These are phyloP conservation scores for Neofusicoccum laricinum DNA, from an alignment of 2,329 filamentous ascomycete species.

Conservation along the genomic window DNA sequence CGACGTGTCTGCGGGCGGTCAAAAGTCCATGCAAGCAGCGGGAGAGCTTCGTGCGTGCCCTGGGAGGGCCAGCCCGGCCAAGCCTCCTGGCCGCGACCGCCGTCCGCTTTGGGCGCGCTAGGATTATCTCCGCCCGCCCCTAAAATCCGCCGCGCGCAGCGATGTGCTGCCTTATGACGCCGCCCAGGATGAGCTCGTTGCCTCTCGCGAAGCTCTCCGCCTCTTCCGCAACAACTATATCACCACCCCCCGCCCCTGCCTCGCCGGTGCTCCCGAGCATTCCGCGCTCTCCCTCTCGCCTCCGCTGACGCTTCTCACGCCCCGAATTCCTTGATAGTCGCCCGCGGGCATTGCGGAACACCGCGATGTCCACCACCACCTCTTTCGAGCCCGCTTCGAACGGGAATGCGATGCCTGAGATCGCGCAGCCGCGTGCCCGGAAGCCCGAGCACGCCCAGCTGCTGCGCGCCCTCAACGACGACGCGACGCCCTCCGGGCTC, in stretches of 20 bases:
- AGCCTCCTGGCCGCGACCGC: conserved; percentile 7
- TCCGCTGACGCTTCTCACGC: background rate
- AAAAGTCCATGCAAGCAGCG: conserved; percentile 1
- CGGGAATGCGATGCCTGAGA: conserved; percentile 24
- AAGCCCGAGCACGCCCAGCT: conserved; percentile 34
- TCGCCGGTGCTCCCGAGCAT: background rate
- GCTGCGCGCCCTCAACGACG: conserved; percentile 33
- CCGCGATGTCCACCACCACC: conserved; percentile 8
- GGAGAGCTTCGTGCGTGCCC: background rate
- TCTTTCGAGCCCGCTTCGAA: conserved; percentile 18
- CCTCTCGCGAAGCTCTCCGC: conserved; percentile 3
- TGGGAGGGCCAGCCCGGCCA: background rate
- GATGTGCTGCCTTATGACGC: conserved; percentile 5
- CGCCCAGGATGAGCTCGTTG: conserved; percentile 10
- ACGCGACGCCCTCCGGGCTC: conserved; percentile 31
- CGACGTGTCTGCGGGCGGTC: conserved; percentile 1
- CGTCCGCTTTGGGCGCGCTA: conserved; percentile 7
- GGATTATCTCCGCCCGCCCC: background rate
- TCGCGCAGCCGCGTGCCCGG: conserved; percentile 34
- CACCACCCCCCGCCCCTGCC: background rate
- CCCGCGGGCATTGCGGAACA: background rate
- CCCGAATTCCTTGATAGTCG: background rate
- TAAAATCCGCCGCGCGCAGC: background rate
- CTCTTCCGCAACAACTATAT: conserved; percentile 1
- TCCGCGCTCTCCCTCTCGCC: background rate